Base-by-base conservation (phyloP, 2,329 filamentous ascomycete genomes). In the Ceratocystis harringtonii region DNA sequence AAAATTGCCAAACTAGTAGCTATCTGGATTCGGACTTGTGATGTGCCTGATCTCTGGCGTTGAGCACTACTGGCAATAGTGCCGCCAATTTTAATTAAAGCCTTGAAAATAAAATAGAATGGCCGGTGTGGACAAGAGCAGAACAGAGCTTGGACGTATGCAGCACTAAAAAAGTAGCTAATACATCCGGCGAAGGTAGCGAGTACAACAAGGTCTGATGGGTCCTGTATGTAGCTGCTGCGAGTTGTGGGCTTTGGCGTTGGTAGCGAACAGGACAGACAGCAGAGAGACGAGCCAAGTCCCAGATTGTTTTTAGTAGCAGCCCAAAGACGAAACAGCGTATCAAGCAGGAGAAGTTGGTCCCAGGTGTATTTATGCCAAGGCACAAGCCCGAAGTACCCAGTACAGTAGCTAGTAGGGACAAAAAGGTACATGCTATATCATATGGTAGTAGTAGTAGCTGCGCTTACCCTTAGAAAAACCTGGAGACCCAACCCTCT, bases 401-500 rank as follows among this genome's bases (percentile, higher is more conserved):
- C 10, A 41, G 36, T 41, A 41, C 36, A 41, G 36, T 12, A 41
- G 36, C 10, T 41, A 12, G 36, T 41, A 41, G 36, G 36, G 36
- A 41, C 36, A 41, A 41, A 41, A 41, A 41, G 36, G 36, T 41
- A 41, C 36, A 41, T 4, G 10, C 36, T 41, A 36, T 36, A 36
- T 36, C 10, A 12, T 10, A 36, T 25, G 22, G 22, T 1, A 25
- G 22, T 36, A 2, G 32, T 36, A 12, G 36, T 41, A 41, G 36
- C 36, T 25, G 30, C 48, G 12, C 52, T 7, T 58, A 57, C 52
- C 52, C 52, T 58, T n/a, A 25, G 25, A 58, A 28, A 55, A 58
- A 17, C 62, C 5, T 28, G 12, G 48, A 52, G 12, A 52, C 48
- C 48, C 25, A 61, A 45, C 41, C 65, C 61, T 61, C 50, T 61